Conservation (phyloP, 768 basidiomycete species). For the Serendipita sp. region DNA sequence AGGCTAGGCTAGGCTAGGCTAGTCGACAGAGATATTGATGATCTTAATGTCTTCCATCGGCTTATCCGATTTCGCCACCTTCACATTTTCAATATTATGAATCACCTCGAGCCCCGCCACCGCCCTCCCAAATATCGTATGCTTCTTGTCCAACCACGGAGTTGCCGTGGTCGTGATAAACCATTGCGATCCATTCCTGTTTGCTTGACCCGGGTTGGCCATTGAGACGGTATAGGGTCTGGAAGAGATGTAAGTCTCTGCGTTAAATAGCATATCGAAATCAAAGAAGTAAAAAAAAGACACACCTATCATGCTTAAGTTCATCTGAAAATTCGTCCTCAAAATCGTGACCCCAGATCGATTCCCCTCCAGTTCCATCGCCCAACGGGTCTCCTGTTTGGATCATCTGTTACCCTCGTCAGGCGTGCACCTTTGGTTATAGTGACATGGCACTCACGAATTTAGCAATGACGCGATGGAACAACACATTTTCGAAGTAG, state of each 20-base stretch:
- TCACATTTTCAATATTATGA: conserved; percentile 82
- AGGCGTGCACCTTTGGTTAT: neutral
- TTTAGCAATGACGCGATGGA: conserved; percentile 95
- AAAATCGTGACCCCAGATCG: conserved; percentile 80
- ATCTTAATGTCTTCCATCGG: conserved; percentile 92
- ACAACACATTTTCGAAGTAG: conserved; percentile 84
- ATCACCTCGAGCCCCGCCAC: conserved; percentile 77
- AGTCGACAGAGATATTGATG: conserved; percentile 28
- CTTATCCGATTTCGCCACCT: conserved; percentile 69
- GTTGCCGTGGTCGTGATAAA: conserved; percentile 94
- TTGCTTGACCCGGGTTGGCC: conserved; percentile 71
- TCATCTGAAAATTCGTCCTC: conserved; percentile 89
- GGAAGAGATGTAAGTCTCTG: conserved; percentile 4
- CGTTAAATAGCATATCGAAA: neutral
- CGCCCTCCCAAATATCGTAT: conserved; percentile 86
- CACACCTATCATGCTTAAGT: conserved; percentile 75
- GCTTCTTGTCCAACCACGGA: conserved; percentile 83
- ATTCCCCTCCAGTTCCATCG: conserved; percentile 81
- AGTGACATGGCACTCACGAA: conserved; percentile 30
- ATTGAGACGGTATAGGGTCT: conserved; percentile 93
- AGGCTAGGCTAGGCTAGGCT: neutral
- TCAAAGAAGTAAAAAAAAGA: neutral
- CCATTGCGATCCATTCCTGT: conserved; percentile 92
- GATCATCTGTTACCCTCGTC: conserved; percentile 41
- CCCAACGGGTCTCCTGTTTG: conserved; percentile 93